phyloP scores from a whole-genome alignment of 441 rosid genomes.

The Syzygium malaccense region DNA sequence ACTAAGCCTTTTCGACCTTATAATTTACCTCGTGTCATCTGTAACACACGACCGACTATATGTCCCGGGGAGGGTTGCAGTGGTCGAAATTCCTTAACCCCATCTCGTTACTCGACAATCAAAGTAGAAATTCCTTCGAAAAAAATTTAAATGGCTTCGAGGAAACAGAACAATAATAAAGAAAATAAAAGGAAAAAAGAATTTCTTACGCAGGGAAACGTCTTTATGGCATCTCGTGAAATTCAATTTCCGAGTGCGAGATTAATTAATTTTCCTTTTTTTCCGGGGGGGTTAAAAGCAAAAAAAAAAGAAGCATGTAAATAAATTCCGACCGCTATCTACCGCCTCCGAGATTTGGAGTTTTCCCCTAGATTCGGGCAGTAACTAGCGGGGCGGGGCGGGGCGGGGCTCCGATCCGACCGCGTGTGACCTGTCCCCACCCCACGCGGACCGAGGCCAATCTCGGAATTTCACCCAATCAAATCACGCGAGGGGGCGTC shows the following conservation, averaged over 20 bases:
- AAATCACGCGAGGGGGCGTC: not conserved
- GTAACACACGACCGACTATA: accelerated
- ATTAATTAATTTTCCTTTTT: not conserved
- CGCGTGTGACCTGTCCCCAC: not conserved
- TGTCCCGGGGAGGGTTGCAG: not conserved
- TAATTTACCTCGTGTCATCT: not conserved
- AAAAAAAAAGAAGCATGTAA: not conserved
- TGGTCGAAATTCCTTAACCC: not conserved
- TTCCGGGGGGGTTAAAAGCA: accelerated
- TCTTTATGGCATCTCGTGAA: accelerated
- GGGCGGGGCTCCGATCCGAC: not conserved
- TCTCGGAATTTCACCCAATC: not conserved
- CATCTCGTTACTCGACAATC: not conserved
- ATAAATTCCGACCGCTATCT: not conserved
- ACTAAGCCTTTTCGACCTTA: no score
- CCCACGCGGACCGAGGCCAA: not conserved
- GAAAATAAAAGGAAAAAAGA: not conserved
- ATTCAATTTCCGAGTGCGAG: not conserved
- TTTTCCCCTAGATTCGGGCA: not conserved
- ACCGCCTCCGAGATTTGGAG: not conserved
- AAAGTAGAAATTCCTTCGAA: not conserved
- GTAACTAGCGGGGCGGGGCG: not conserved
- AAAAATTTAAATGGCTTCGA: not conserved
- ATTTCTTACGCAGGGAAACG: not conserved
- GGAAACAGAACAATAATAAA: accelerated